Conservation (phyloP, 2,329 filamentous ascomycete species). For the Magnaporthiopsis rhizophila region DNA sequence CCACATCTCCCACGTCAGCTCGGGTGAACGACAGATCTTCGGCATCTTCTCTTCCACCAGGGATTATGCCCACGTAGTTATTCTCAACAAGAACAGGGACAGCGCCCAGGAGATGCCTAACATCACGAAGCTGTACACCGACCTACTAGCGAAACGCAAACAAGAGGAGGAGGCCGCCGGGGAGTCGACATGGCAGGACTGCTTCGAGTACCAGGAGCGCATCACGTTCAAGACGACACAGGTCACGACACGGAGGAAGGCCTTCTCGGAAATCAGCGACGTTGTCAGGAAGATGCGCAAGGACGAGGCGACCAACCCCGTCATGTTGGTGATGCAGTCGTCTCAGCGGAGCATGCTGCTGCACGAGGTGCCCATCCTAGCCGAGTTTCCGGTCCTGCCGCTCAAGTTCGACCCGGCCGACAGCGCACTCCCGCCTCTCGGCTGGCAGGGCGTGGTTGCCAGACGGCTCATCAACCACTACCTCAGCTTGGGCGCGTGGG, state of each 20-base stretch:
- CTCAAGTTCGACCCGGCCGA: conserved; percentile 78
- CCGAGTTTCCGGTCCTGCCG: conserved; percentile 73
- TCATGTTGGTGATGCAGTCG: conserved; percentile 85
- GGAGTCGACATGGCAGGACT: conserved; percentile 67
- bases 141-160: conserved; percentile 59
- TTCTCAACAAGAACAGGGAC: conserved; percentile 78
- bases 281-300: conserved; percentile 83
- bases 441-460: conserved; percentile 86
- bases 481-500: conserved; percentile 85
- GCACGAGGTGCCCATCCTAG: conserved; percentile 76
- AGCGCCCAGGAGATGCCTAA: conserved; percentile 78
- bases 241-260: conserved; percentile 83
- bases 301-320: conserved; percentile 68
- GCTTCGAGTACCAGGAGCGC: conserved; percentile 80
- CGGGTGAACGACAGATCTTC: conserved; percentile 88
- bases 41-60: conserved; percentile 81
- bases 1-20: conserved; percentile 86
- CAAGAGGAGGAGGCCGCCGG: conserved; percentile 57
- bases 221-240: conserved; percentile 80
- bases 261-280: conserved; percentile 80
- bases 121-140: conserved; percentile 77
- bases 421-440: conserved; percentile 79
- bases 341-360: conserved; percentile 72
- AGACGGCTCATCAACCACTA: conserved; percentile 84
- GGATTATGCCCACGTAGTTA: conserved; percentile 74